phyloP scores from a whole-genome alignment of 805 yeast genomes.

The Helenozyma rhizophorensis region DNA sequence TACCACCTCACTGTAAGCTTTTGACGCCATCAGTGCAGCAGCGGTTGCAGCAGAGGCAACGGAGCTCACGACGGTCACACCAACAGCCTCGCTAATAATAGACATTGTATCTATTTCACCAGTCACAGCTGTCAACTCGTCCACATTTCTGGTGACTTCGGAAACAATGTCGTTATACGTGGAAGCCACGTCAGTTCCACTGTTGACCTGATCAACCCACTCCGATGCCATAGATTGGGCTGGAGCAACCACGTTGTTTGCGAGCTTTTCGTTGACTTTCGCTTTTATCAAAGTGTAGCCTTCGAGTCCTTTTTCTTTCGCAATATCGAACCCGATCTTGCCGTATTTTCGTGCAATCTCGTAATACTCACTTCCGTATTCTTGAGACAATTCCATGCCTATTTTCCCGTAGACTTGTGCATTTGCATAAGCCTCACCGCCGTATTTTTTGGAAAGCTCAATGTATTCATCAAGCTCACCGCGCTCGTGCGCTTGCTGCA shows the following conservation, averaged over 20 bases:
- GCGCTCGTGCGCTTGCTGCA: constrained; percentile 32
- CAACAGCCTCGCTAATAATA: constrained; percentile 10
- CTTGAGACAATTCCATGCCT: constrained; percentile 11
- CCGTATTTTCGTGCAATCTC: constrained; percentile 21
- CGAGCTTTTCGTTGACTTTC: constrained; percentile 22
- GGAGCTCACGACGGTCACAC: neutral
- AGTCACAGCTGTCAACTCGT: constrained; percentile 5
- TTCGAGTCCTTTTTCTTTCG: constrained; percentile 9
- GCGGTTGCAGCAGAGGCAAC: neutral
- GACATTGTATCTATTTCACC: constrained; percentile 10
- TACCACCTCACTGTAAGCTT: too few relatives aligned
- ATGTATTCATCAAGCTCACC: constrained; percentile 29
- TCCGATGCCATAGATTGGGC: constrained; percentile 1
- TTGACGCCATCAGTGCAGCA: neutral
- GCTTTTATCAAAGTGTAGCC: constrained; percentile 25
- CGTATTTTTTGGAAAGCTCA: constrained; percentile 18
- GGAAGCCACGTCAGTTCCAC: constrained; percentile 3
- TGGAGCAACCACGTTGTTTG: constrained; percentile 19
- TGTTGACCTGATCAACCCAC: constrained; percentile 2
- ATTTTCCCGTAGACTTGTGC: constrained; percentile 11
- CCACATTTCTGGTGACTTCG: constrained; percentile 7
- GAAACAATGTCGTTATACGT: constrained; percentile 7
- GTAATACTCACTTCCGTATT: constrained; percentile 16
- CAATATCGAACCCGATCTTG: constrained; percentile 13
- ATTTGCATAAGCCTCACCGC: constrained; percentile 9